Conservation (phyloP, 1,284 basidiomycete species). For the Irpex sp. region DNA sequence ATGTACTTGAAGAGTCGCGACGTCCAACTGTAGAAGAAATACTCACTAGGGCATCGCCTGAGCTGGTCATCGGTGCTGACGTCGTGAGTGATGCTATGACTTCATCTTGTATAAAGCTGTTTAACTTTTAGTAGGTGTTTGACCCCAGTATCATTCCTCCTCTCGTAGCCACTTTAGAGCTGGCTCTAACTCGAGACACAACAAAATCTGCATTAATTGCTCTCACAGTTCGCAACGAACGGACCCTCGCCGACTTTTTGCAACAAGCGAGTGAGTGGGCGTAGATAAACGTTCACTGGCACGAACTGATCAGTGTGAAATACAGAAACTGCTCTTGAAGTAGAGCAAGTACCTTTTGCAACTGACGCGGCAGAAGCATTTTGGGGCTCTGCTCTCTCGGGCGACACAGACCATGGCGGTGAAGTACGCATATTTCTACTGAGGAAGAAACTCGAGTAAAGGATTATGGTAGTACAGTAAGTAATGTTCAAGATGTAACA, state of each 20-base stretch:
- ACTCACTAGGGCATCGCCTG: slow-evolving; percentile 39
- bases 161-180: slow-evolving; percentile 44
- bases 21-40: slow-evolving; percentile 22
- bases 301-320: not conserved
- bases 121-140: slow-evolving; percentile 46
- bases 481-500: too few relatives aligned
- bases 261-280: slow-evolving; percentile 29
- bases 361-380: not conserved
- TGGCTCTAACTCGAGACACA: slow-evolving; percentile 34
- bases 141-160: slow-evolving; percentile 58
- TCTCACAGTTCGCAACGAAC: slow-evolving; percentile 46
- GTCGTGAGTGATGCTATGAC: slow-evolving; percentile 36
- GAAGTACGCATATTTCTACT: slow-evolving; percentile 9
- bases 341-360: not conserved
- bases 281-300: not conserved
- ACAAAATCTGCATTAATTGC: slow-evolving; percentile 44
- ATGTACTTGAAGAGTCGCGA: slow-evolving; percentile 37
- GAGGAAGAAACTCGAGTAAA: not conserved
- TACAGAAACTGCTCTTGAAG: not conserved
- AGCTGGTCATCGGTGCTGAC: slow-evolving; percentile 67
- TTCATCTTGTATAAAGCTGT: not conserved
- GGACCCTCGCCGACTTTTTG: slow-evolving; percentile 37
- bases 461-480: not conserved
- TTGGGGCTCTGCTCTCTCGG: slow-evolving; percentile 1
- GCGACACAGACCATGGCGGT: not conserved